A percentile compares a stretch with the other conserved stretches of the same genome.
phyloP scores from a whole-genome alignment of 1,139 yeast genomes.

The Candida buenavistaensis region DNA sequence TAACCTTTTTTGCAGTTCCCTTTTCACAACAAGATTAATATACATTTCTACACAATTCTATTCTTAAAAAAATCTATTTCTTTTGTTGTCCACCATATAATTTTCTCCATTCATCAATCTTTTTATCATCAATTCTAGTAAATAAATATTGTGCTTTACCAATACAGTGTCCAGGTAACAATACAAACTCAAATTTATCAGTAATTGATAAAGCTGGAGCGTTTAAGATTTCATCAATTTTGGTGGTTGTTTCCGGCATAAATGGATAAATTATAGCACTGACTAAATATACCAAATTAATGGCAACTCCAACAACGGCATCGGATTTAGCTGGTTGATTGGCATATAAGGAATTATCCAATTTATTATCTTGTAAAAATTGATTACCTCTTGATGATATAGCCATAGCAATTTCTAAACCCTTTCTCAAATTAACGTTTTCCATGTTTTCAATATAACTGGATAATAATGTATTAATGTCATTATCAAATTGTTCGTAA shows the following conservation, averaged over 20 bases:
- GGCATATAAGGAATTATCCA: conserved; percentile 81
- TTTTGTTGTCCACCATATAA: conserved; percentile 75
- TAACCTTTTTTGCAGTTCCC: too few species aligned
- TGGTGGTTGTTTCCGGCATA: conserved; percentile 80
- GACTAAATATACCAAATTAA: conserved; percentile 82
- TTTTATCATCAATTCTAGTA: conserved; percentile 86
- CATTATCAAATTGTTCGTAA: conserved; percentile 52
- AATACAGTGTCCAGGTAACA: conserved; percentile 81
- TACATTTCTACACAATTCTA: too few species aligned
- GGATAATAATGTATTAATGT: conserved; percentile 60
- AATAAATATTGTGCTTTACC: conserved; percentile 91
- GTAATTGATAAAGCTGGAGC: conserved; percentile 80
- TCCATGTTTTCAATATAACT: conserved; percentile 75
- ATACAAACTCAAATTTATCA: conserved; percentile 66
- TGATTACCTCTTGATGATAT: conserved; percentile 91
- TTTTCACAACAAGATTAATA: too few species aligned
- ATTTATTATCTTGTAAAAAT: conserved; percentile 92
- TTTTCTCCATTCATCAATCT: conserved; percentile 83
- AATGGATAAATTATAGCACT: conserved; percentile 81
- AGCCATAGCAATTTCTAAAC: conserved; percentile 88
- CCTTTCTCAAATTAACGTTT: conserved; percentile 77
- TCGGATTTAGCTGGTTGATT: conserved; percentile 80
- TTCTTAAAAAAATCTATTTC: conserved; percentile 5
- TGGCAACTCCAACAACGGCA: conserved; percentile 89
- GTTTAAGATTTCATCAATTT: conserved; percentile 75